phyloP scores from a whole-genome alignment of 169 alveolate species.

The Plasmodium sp. region DNA sequence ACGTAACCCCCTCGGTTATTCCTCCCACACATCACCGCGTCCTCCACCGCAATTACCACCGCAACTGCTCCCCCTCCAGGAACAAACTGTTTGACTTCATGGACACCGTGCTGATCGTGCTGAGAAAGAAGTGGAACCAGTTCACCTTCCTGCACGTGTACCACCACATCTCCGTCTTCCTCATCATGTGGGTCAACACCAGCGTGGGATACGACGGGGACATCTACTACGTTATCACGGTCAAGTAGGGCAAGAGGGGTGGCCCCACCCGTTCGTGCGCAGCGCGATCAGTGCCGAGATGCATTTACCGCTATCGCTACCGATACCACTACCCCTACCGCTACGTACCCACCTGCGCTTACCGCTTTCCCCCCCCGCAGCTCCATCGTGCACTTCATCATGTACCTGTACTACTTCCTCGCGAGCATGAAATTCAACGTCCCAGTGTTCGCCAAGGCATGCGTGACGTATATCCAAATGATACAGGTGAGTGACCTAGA shows the following conservation, averaged over 20 bases:
- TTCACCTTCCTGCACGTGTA: constrained; percentile 80
- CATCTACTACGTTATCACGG: constrained; percentile 74
- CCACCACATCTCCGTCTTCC: constrained; percentile 79
- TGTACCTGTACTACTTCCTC: constrained; percentile 81
- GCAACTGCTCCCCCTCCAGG: neutral
- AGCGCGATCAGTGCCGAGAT: neutral
- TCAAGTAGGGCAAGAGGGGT: constrained; percentile 68
- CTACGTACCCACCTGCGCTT: neutral
- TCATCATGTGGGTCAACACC: constrained; percentile 79
- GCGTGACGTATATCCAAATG: constrained; percentile 80
- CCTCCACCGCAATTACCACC: neutral
- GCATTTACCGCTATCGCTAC: neutral
- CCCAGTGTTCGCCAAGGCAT: constrained; percentile 50
- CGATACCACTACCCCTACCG: neutral
- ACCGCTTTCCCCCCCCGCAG: constrained; percentile 42
- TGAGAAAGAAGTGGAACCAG: constrained; percentile 79
- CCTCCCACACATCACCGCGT: neutral
- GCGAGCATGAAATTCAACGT: constrained; percentile 35
- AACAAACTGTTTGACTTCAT: constrained; percentile 74
- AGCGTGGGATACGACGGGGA: constrained; percentile 84
- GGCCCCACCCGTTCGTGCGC: neutral
- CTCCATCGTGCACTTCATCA: constrained; percentile 78
- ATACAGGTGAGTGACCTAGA: constrained; percentile 58
- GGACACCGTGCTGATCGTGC: constrained; percentile 76
- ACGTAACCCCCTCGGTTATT: neutral